Conservation (phyloP, 345 rosid species). For the Hibiscus mutabilis region DNA sequence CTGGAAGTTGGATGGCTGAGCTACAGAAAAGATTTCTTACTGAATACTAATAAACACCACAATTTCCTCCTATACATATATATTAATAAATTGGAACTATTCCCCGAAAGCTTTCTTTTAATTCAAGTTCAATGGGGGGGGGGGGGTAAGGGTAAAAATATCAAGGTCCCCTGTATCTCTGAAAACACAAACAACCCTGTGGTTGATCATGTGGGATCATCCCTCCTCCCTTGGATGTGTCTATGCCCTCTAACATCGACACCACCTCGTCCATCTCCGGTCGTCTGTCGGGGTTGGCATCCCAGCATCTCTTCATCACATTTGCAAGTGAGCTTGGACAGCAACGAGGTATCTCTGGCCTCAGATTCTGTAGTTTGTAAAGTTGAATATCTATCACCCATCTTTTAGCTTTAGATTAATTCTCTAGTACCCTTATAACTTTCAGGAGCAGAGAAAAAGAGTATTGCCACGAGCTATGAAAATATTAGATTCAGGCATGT, state of each 20-base stretch:
- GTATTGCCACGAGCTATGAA: too few relatives aligned
- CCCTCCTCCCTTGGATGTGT: slow-evolving; percentile 93
- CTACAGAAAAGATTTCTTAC: not conserved
- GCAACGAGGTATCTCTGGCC: slow-evolving; percentile 98
- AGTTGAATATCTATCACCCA: not conserved
- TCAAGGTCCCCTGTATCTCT: slow-evolving; percentile 74
- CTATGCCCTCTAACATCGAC: slow-evolving; percentile 73
- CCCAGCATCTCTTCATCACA: slow-evolving; percentile 99
- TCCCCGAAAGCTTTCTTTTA: slow-evolving; percentile 1
- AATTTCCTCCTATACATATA: slow-evolving; percentile 14
- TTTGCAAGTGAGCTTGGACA: slow-evolving; percentile 83
- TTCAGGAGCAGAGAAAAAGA: not conserved
- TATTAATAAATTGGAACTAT: slow-evolving; percentile 15
- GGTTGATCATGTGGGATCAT: slow-evolving; percentile 90
- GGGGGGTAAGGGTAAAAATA: not conserved
- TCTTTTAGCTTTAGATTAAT: not conserved
- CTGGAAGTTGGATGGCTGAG: not conserved
- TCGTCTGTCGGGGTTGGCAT: slow-evolving; percentile 87
- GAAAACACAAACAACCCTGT: slow-evolving; percentile 77
- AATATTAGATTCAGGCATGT: not conserved
- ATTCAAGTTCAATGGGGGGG: not conserved
- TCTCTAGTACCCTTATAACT: not conserved
- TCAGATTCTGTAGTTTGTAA: slow-evolving; percentile 52
- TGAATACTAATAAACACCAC: slow-evolving; percentile 7
- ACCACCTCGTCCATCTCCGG: slow-evolving; percentile 98